phyloP scores from a whole-genome alignment of 1,284 basidiomycete genomes.

The Leccinum pseudoinsigne region DNA sequence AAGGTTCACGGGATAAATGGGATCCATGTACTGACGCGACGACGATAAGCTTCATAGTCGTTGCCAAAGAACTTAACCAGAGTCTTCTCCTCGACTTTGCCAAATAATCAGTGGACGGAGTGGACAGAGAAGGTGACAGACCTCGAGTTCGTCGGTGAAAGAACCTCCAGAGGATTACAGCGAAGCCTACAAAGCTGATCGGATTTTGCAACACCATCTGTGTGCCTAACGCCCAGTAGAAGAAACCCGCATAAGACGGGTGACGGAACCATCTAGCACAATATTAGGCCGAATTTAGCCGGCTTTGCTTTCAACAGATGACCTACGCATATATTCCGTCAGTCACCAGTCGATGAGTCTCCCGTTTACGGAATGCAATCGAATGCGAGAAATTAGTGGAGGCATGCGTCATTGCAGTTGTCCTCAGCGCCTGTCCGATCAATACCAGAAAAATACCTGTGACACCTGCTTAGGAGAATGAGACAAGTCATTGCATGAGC shows the following conservation, averaged over 20 bases:
- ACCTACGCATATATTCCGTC: constrained; percentile 83
- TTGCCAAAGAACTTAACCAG: constrained; percentile 83
- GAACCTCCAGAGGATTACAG: constrained; percentile 78
- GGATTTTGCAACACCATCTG: constrained; percentile 93
- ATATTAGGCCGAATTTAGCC: constrained; percentile 2
- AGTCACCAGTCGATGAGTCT: constrained; percentile 80
- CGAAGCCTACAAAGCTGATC: constrained; percentile 66
- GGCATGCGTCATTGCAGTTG: constrained; percentile 95
- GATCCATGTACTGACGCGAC: constrained; percentile 69
- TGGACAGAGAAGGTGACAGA: constrained; percentile 40
- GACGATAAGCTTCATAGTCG: constrained; percentile 71
- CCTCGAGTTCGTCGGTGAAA: constrained; percentile 82
- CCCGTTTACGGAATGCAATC: constrained; percentile 73
- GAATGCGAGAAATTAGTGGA: constrained; percentile 91
- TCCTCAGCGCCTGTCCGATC: constrained; percentile 78
- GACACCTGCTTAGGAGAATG: constrained; percentile 5
- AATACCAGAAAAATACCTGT: constrained; percentile 66
- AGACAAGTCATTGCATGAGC: background rate
- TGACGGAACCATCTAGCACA: constrained; percentile 80
- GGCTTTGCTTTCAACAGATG: background rate
- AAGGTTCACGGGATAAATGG: constrained; percentile 62
- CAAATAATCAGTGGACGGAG: constrained; percentile 9
- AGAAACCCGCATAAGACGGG: constrained; percentile 97
- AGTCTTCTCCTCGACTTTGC: constrained; percentile 69
- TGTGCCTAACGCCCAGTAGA: constrained; percentile 96